Base-by-base conservation (phyloP, 2,329 filamentous ascomycete species). In the Epicoccum nigrum region DNA sequence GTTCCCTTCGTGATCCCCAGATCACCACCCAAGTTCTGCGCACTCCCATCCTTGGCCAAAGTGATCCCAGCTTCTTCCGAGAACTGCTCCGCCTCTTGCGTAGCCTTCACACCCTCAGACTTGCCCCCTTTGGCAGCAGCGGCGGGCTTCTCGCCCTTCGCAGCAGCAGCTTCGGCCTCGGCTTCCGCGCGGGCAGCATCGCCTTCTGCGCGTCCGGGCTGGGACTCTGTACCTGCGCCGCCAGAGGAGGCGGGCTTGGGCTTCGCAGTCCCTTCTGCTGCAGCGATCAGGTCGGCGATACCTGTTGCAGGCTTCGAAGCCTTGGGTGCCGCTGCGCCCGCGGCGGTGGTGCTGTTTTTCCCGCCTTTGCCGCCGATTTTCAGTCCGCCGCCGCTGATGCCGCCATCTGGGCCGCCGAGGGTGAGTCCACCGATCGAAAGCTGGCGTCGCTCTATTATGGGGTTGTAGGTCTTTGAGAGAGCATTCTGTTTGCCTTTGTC, bases 1-100 rank as follows among this genome's bases (percentile, higher is more conserved):
- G 52, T 59, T 2, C 67, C 67, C 44, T 69, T 59, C 2, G 67
- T 71, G 34, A 71, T 69, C 1, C 68, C 68, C 48, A 71, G 34
- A 21, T 70, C 65, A 9, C 68, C 68, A 7, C 67, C 68, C n/a
- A 64, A 43, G 25, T 70, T 71, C 17, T 56, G 54, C 7, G 68
- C 59, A 40, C 59, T 63, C 1, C 68, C 68, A 19, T 53, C 33
- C 15, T 53, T 20, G 31, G 59, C 62, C 13, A 69, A 48, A 0
- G 62, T 65, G 34, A 71, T 67, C 8, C 64, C 66, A 33, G 54
- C 58, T 21, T 61, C 61, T 15, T 71, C 65, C 2, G 65, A 60
- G 46, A 71, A 70, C 37, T 54, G 54, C 41, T 68, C 68, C 4
- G 68, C 63, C 39, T 71, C 62, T 32, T 70, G 55, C 4, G 63